These are phyloP conservation scores for Aspergillus calidoustus DNA, from an alignment of 2,329 filamentous ascomycete species.

Conservation along the genomic window DNA sequence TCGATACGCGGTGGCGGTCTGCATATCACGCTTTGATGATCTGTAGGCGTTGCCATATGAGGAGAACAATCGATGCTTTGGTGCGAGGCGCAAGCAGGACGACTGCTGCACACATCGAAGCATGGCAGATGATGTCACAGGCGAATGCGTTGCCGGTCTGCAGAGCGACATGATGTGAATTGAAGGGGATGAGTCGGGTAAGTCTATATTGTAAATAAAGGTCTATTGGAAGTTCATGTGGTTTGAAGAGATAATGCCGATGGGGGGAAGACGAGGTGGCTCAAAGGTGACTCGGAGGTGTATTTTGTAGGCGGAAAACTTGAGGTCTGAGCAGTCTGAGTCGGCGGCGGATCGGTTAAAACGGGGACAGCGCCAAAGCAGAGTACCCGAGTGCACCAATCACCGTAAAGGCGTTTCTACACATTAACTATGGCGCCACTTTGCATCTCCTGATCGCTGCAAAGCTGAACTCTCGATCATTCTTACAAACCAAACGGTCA, in stretches of 20 bases:
- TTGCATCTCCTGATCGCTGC: slow-evolving; percentile 18
- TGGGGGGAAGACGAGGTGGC: slow-evolving; percentile 5
- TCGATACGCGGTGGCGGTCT: slow-evolving; percentile 68
- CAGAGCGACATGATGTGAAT: slow-evolving; percentile 44
- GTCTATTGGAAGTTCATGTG: slow-evolving; percentile 10
- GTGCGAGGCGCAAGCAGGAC: slow-evolving; percentile 44
- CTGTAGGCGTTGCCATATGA: slow-evolving; percentile 48
- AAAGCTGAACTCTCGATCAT: background rate
- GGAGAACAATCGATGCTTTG: slow-evolving; percentile 53
- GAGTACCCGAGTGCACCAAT: slow-evolving; percentile 40
- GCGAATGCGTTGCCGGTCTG: slow-evolving; percentile 38
- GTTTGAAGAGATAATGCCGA: slow-evolving; percentile 16
- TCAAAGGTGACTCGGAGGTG: slow-evolving; percentile 23
- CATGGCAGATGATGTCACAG: slow-evolving; percentile 54
- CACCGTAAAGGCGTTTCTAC: slow-evolving; percentile 45
- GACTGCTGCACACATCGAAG: slow-evolving; percentile 45
- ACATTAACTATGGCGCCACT: slow-evolving; percentile 38
- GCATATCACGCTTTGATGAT: slow-evolving; percentile 64
- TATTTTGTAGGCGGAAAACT: slow-evolving; percentile 30
- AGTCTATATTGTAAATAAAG: slow-evolving; percentile 25
- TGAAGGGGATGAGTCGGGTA: slow-evolving; percentile 4
- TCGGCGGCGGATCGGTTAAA: slow-evolving; percentile 33
- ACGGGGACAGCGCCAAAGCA: slow-evolving; percentile 11
- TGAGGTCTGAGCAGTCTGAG: slow-evolving; percentile 10
- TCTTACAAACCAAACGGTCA: background rate